phyloP scores from a whole-genome alignment of 2,329 filamentous ascomycete species.

The Arthrobotrys sinensis region DNA sequence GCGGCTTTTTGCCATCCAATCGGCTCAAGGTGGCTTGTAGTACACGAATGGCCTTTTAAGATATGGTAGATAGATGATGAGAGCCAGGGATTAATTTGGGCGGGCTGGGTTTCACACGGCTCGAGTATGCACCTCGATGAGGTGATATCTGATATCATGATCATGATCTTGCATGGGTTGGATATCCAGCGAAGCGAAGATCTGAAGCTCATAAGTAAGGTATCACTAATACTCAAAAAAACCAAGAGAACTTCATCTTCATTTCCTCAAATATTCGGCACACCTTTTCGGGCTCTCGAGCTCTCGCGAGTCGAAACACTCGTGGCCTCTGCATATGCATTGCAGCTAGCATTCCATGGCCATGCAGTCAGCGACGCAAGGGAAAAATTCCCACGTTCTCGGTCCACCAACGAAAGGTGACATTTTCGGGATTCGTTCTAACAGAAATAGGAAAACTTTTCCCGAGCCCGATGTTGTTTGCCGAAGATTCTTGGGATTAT shows the following conservation, averaged over 20 bases:
- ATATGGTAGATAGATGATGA: background rate
- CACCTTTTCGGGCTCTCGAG: conserved; percentile 1
- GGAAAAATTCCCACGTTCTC: background rate
- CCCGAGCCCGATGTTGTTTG: conserved; percentile 20
- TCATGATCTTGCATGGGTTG: background rate
- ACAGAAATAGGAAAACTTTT: conserved; percentile 25
- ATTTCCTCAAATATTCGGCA: conserved; percentile 11
- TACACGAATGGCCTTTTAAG: background rate
- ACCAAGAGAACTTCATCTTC: background rate
- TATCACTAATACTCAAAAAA: background rate
- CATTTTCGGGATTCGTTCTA: background rate
- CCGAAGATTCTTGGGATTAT: background rate
- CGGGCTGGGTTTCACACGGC: conserved; percentile 3
- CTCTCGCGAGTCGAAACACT: conserved; percentile 23
- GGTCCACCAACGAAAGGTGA: background rate
- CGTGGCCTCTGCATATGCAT: conserved; percentile 37
- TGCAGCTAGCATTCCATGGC: conserved; percentile 26
- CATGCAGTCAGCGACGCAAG: conserved; percentile 1
- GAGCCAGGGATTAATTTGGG: conserved; percentile 8
- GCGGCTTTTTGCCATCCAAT: conserved; percentile 15
- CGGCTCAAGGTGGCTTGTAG: background rate
- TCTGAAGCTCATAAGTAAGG: background rate
- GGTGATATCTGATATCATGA: conserved; percentile 22
- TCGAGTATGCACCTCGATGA: conserved; percentile 3
- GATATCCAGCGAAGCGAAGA: background rate